A percentile compares a stretch with the other conserved stretches of the same genome.
These are phyloP conservation scores for Pseudozyma sp. DNA, from an alignment of 1,284 basidiomycete species.

Conservation along the genomic window DNA sequence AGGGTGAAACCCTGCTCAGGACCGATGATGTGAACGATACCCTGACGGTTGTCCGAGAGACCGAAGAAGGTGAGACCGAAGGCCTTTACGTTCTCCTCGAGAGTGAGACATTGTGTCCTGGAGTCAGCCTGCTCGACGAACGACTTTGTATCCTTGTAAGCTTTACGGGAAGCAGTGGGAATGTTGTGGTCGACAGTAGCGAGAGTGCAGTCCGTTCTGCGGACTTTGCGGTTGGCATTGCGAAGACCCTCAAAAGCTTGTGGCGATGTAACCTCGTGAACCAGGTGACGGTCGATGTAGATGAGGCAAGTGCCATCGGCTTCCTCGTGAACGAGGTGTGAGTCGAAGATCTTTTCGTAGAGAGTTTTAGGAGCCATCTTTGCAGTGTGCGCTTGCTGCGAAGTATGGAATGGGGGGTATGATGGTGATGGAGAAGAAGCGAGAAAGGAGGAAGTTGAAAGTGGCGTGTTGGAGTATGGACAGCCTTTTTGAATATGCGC, in stretches of 20 bases:
- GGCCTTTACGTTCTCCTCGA: slow-evolving; percentile 67
- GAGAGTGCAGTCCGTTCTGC: slow-evolving; percentile 66
- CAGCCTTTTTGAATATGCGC: background rate
- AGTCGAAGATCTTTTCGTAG: slow-evolving; percentile 68
- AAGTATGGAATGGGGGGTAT: background rate
- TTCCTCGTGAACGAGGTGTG: slow-evolving; percentile 63
- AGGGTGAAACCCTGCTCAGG: slow-evolving; percentile 68
- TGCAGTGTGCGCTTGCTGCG: slow-evolving; percentile 6
- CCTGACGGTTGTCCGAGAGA: slow-evolving; percentile 65
- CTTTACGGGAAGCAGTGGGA: slow-evolving; percentile 64
- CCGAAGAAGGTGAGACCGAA: slow-evolving; percentile 69
- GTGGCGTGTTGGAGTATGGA: background rate
- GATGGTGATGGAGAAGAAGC: slow-evolving; percentile 9
- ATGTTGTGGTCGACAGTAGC: slow-evolving; percentile 69
- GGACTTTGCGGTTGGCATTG: slow-evolving; percentile 59
- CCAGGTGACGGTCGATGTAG: slow-evolving; percentile 68
- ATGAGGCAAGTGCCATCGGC: slow-evolving; percentile 64
- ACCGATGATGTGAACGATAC: slow-evolving; percentile 68
- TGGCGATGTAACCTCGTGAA: slow-evolving; percentile 68
- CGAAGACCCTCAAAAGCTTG: slow-evolving; percentile 68
- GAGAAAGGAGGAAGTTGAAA: background rate
- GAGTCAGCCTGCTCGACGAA: slow-evolving; percentile 67
- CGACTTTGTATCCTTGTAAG: slow-evolving; percentile 64
- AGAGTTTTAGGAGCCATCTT: slow-evolving; percentile 57
- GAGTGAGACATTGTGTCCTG: slow-evolving; percentile 65